A percentile compares a stretch with the other conserved stretches of the same genome.
Conservation (phyloP, 495 filamentous ascomycete genomes). For the Aspergillus saccharolyticus region DNA sequence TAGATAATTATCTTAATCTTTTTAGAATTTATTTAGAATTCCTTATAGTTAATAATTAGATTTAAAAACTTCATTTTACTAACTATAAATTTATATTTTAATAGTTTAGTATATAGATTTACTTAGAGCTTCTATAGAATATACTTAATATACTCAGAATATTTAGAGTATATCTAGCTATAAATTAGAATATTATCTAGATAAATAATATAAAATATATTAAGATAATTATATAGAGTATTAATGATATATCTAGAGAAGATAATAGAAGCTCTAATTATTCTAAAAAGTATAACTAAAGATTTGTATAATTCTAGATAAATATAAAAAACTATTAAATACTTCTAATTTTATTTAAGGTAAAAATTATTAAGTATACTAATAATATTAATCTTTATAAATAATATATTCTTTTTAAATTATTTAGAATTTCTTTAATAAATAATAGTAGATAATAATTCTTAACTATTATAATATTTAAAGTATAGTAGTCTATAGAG, state of each 20-base stretch:
- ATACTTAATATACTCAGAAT: conserved; percentile 5
- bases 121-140: too few species aligned
- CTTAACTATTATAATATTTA: background rate
- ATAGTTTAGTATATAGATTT: too few species aligned
- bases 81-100: too few species aligned
- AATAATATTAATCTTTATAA: conserved; percentile 1
- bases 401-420: background rate
- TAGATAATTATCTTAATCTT: background rate
- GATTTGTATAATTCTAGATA: background rate
- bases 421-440: conserved; percentile 2
- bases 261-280: too few species aligned
- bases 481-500: background rate
- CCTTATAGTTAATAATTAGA: background rate
- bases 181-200: conserved; percentile 2
- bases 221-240: too few species aligned
- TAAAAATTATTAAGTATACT: background rate
- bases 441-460: background rate
- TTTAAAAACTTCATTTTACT: background rate
- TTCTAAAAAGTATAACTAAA: conserved; percentile 3
- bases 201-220: conserved; percentile 3
- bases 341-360: conserved; percentile 1
- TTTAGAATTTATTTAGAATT: background rate
- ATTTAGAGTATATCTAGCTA: background rate
- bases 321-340: background rate
- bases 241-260: too few species aligned